Evolutionary conservation across 768 basidiomycete genomes (phyloP).

Genomic region (Krasilnikovozyma curviuscula): DNA sequence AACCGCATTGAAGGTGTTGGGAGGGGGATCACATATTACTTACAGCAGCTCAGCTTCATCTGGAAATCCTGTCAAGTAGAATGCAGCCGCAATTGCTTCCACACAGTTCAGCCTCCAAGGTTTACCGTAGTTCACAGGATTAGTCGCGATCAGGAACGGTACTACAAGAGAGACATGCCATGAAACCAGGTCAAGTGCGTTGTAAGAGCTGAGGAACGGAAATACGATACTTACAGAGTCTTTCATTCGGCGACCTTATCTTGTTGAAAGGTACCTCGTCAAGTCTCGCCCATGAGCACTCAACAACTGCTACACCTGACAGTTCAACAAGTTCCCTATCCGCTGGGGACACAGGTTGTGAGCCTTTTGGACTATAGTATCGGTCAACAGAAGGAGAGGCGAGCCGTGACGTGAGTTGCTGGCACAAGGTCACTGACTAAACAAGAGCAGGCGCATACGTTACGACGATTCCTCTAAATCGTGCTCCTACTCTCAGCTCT

Average conservation of each 20-base stretch:
- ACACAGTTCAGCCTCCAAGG: slow-evolving; percentile 53
- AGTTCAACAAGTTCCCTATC: slow-evolving; percentile 60
- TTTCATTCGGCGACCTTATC: slow-evolving; percentile 80
- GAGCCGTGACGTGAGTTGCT: neutral
- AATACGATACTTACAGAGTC: slow-evolving; percentile 43
- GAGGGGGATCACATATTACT: neutral
- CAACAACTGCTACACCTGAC: slow-evolving; percentile 81
- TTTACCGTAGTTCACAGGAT: slow-evolving; percentile 94
- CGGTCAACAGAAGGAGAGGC: neutral
- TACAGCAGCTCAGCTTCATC: slow-evolving; percentile 52
- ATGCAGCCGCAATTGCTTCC: slow-evolving; percentile 58
- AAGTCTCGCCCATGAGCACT: slow-evolving; percentile 92
- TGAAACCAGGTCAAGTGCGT: neutral
- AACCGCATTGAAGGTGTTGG: neutral
- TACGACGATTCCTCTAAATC: slow-evolving; percentile 80
- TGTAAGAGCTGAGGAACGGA: neutral
- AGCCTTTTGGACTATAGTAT: slow-evolving; percentile 55
- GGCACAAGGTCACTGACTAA: neutral
- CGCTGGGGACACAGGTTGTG: slow-evolving; percentile 52
- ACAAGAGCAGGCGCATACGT: slow-evolving; percentile 43
- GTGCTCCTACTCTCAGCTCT: slow-evolving; percentile 59
- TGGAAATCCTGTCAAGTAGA: slow-evolving; percentile 79
- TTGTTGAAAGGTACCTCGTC: slow-evolving; percentile 89
- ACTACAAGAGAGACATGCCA: slow-evolving; percentile 49
- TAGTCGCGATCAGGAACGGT: slow-evolving; percentile 83